Base-by-base conservation (phyloP, 164 flowering plant species). In the Magnolia sinica region DNA sequence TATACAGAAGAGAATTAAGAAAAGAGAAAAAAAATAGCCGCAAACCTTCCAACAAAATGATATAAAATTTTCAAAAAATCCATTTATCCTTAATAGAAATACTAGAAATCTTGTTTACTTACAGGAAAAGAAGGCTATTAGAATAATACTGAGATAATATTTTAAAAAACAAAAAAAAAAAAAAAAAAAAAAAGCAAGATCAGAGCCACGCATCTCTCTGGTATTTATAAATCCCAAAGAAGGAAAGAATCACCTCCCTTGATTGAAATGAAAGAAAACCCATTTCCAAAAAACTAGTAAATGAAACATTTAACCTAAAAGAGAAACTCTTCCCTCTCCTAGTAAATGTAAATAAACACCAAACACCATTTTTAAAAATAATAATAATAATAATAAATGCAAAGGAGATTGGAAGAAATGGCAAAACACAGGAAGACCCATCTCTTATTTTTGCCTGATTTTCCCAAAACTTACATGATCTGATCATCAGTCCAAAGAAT, bases 401-500 rank as follows among this genome's bases (percentile, higher is more conserved):
- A 14, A 68, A 68, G 50, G 71, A 29, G 50, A 11, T 27, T 19
- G 19, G 14, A 24, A 7, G 16, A 23, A 68, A 68, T 68, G 71
- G 71, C 13, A 11, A 27, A 27, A 68, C 11, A 9, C 16, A 8
- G 29, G 31, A 10, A n/a, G 20, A n/a, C 20, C 19, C 2, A n/a
- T n/a, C 19, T 65, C 37, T 19, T 22, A 11, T 23, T 2, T 65
- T 65, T 27, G 29, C 24, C 16, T 16, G 13, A 23, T 20, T 27
- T 22, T 31, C 1, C 49, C 16, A 29, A 55, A 14, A 23, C 76
- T 88, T 87, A 95, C 98, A 90, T 89, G 79, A 95, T 95, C 50
- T 84, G 85, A 73, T 87, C 76, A 58, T 88, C 82, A 55, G 92
- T 91, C 98, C 98, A 95, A 19, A 92, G 91, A 66, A 95, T 88